phyloP scores from a whole-genome alignment of 2,329 filamentous ascomycete genomes.

The Penicillium sp. region DNA sequence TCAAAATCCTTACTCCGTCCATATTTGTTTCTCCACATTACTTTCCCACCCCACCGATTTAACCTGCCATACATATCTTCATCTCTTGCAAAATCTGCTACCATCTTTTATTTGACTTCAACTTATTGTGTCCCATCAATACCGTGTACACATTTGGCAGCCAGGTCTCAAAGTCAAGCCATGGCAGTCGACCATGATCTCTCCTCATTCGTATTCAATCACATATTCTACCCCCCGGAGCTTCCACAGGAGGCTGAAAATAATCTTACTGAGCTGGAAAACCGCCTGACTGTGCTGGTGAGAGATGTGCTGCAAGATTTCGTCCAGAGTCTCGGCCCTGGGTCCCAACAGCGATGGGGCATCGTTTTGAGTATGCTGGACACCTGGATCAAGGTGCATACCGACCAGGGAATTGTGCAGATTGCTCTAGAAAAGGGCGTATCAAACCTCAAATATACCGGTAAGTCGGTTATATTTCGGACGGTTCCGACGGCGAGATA shows the following conservation, averaged over 20 bases:
- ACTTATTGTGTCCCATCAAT: no score
- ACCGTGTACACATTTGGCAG: no score
- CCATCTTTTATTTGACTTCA: no score
- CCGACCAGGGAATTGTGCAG: neutral
- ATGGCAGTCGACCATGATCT: neutral
- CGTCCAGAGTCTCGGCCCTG: neutral
- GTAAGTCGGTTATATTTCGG: neutral
- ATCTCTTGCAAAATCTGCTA: no score
- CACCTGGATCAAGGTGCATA: neutral
- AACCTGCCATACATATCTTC: no score
- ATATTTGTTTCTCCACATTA: no score
- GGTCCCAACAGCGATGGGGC: neutral
- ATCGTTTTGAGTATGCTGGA: neutral
- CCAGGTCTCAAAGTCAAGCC: neutral
- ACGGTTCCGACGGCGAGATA: neutral
- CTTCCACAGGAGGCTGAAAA: neutral
- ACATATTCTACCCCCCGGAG: neutral
- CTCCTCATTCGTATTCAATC: neutral
- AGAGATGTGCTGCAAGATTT: neutral
- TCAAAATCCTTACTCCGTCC: no score
- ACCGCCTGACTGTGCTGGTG: slow-evolving; percentile 11
- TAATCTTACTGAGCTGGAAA: neutral
- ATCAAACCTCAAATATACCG: neutral
- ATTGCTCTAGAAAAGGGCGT: neutral
- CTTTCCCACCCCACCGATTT: no score